phyloP scores from a whole-genome alignment of 768 basidiomycete genomes.

The Suillus subaureus region DNA sequence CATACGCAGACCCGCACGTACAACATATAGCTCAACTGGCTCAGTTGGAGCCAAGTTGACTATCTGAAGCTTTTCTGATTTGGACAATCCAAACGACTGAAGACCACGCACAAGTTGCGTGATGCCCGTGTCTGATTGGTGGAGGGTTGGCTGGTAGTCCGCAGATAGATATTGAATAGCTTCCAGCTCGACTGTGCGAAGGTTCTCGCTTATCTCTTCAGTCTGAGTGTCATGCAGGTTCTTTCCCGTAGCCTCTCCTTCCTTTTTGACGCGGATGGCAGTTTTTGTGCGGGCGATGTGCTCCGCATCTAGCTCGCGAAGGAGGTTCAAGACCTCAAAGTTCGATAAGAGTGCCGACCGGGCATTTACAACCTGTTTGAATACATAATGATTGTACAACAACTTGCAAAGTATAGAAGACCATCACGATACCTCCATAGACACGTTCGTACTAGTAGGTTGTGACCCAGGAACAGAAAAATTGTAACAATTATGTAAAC shows the following conservation, averaged over 20 bases:
- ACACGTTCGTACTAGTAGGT: neutral
- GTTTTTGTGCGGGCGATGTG: constrained; percentile 70
- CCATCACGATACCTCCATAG: constrained; percentile 6
- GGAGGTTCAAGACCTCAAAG: constrained; percentile 78
- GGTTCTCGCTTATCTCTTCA: constrained; percentile 73
- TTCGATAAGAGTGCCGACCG: constrained; percentile 87
- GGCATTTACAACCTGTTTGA: constrained; percentile 41
- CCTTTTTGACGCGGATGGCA: constrained; percentile 74
- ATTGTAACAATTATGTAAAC: neutral
- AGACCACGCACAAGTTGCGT: constrained; percentile 67
- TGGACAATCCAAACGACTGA: constrained; percentile 73
- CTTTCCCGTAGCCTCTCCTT: constrained; percentile 58
- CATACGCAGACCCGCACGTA: constrained; percentile 40
- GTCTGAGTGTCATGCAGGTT: constrained; percentile 33
- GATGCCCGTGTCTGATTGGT: constrained; percentile 69
- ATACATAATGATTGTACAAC: neutral
- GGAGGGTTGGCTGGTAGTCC: constrained; percentile 65
- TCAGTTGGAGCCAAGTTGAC: constrained; percentile 87
- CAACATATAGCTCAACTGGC: constrained; percentile 87
- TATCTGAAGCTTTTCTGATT: constrained; percentile 89
- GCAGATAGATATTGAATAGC: constrained; percentile 84
- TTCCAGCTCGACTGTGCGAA: constrained; percentile 86
- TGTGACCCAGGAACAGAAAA: neutral
- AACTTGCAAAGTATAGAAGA: neutral
- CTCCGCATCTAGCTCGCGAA: constrained; percentile 76